These are phyloP conservation scores for Pyrus bretschneideri DNA, from an alignment of 306 rosid genomes.

Conservation along the genomic window DNA sequence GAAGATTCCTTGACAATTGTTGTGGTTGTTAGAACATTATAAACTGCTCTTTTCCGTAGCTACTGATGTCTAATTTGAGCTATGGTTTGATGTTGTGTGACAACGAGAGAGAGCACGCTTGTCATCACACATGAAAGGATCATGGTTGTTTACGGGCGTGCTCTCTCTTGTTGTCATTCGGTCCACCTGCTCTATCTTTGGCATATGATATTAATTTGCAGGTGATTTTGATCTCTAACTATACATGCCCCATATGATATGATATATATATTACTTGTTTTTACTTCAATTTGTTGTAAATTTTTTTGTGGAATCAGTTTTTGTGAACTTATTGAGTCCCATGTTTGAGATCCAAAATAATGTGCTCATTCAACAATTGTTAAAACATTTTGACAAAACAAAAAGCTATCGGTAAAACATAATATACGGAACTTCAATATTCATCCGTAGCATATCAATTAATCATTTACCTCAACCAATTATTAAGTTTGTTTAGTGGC, in stretches of 20 bases:
- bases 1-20: neutral
- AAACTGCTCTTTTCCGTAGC: neutral
- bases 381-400: too few relatives aligned
- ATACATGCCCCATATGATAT: neutral
- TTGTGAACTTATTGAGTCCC: neutral
- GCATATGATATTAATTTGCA: neutral
- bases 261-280: neutral
- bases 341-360: neutral
- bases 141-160: conserved; percentile 27
- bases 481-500: neutral
- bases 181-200: neutral
- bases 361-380: neutral
- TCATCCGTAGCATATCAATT: neutral
- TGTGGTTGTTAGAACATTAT: neutral
- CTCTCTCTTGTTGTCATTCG: conserved; percentile 25
- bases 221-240: neutral
- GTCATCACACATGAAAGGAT: conserved; percentile 8
- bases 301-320: neutral
- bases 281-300: neutral
- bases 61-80: neutral
- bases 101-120: conserved; percentile 33
- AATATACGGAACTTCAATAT: neutral
- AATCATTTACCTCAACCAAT: neutral
- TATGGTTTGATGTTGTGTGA: conserved; percentile 6
- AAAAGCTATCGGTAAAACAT: neutral